These are phyloP conservation scores for Backusella psychrophila DNA, from an alignment of 192 early-diverging fungal species.

Conservation along the genomic window DNA sequence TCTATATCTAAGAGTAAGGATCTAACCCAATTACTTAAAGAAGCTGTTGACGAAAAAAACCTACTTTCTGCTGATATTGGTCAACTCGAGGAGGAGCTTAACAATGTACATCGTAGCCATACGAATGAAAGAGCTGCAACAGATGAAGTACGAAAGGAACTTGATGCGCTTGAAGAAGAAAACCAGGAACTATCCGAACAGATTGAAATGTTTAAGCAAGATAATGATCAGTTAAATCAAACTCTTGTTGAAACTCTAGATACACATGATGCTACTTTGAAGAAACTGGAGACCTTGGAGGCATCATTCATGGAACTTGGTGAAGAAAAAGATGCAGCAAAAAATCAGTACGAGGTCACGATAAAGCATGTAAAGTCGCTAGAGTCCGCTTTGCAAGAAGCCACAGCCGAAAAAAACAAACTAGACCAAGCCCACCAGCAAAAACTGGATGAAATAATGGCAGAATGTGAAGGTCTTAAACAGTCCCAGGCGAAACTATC, in stretches of 20 bases:
- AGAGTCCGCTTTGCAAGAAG: neutral
- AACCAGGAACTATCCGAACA: neutral
- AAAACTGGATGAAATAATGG: neutral
- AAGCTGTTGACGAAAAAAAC: neutral
- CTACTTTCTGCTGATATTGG: slow-evolving; percentile 1
- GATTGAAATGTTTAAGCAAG: neutral
- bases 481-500: neutral
- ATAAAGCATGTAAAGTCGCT: neutral
- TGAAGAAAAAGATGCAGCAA: neutral
- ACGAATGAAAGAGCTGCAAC: neutral
- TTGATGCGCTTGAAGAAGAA: neutral
- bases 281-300: neutral
- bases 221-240: neutral
- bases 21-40: neutral
- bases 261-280: slow-evolving; percentile 2
- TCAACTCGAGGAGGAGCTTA: neutral
- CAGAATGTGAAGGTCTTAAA: neutral
- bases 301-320: neutral
- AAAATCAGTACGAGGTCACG: neutral
- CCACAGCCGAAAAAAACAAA: neutral
- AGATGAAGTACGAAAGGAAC: neutral
- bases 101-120: neutral
- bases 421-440: neutral
- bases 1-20: neutral
- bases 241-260: neutral